Conservation (phyloP, 1,284 basidiomycete genomes). For the Fistulinella cinereoalba region DNA sequence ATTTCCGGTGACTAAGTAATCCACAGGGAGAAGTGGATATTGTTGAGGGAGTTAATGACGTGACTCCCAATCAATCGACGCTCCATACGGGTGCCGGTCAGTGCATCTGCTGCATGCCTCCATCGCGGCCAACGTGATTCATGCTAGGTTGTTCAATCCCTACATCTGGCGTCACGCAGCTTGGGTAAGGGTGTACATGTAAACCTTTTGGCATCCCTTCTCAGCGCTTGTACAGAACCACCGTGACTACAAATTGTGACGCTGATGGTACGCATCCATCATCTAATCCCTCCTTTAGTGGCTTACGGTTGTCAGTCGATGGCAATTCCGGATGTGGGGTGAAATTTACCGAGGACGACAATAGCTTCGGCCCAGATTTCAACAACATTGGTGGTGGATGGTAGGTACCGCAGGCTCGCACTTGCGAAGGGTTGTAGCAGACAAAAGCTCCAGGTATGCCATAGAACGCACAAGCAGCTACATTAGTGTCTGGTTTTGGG, state of each 20-base stretch:
- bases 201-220: conserved; percentile 4
- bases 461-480: conserved; percentile 37
- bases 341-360: conserved; percentile 31
- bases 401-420: conserved; percentile 15
- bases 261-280: conserved; percentile 24
- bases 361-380: conserved; percentile 41
- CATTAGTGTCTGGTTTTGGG: conserved; percentile 44
- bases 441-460: conserved; percentile 31
- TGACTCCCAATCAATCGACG: conserved; percentile 37
- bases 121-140: background rate
- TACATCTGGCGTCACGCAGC: conserved; percentile 19
- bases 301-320: conserved; percentile 24
- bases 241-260: conserved; percentile 34
- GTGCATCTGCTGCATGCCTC: background rate
- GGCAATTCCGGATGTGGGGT: conserved; percentile 49
- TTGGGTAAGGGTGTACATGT: conserved; percentile 17
- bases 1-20: background rate
- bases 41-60: conserved; percentile 38
- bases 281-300: background rate
- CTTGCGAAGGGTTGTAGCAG: background rate
- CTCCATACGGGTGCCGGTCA: conserved; percentile 43
- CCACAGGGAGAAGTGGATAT: conserved; percentile 45
- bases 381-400: conserved; percentile 43
- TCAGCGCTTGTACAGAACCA: conserved; percentile 9
- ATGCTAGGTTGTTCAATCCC: conserved; percentile 24